Evolutionary conservation across 768 basidiomycete genomes (phyloP), one percentile per base, ranked within the genome.

Genomic region (Auricularia auricula-judae): DNA sequence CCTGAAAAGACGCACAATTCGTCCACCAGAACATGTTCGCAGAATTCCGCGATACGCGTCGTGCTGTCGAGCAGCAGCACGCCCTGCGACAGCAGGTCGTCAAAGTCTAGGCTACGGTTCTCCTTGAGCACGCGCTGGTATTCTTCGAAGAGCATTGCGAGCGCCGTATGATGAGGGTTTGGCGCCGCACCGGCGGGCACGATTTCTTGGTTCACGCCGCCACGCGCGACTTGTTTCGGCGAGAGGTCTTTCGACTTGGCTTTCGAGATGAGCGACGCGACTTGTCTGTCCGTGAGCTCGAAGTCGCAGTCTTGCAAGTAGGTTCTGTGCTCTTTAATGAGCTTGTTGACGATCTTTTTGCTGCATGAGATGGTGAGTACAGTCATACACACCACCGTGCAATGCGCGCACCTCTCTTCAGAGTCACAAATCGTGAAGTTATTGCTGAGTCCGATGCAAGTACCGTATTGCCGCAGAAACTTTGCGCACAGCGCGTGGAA

Each of bases 361-460:
- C 89, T 90, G 68, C 51, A 21, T 35, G 23, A 33, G 36, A 62
- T 54, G 69, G 35, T 63, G 64, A 60, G 58, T 10, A 12, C n/a
- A 10, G 33, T 0, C 23, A 16, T 23, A 12, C n/a, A 16, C 4
- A 21, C 39, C 21, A 64, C 18, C 23, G 51, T 29, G 29, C 36
- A 29, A 29, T 29, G 36, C 8, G 66, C 79, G 47, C 62, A 88
- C 91, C 86, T 86, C 73, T 90, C 90, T 33, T 89, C 87, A 0
- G 87, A 80, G 72, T 93, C 91, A 65, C 88, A 88, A 29, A 94
- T 86, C 3, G 88, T 86, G 68, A 94, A 96, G 72, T 91, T 93
- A 34, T 78, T 79, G 8, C 81, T 78, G 3, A 96, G 71, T 0
- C 81, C 82, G 61, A 89, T 82, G 7, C 77, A 68, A 36, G 74